These are phyloP conservation scores for Aspergillus fumigatiaffinis DNA, from an alignment of 2,329 filamentous ascomycete genomes.

Conservation along the genomic window DNA sequence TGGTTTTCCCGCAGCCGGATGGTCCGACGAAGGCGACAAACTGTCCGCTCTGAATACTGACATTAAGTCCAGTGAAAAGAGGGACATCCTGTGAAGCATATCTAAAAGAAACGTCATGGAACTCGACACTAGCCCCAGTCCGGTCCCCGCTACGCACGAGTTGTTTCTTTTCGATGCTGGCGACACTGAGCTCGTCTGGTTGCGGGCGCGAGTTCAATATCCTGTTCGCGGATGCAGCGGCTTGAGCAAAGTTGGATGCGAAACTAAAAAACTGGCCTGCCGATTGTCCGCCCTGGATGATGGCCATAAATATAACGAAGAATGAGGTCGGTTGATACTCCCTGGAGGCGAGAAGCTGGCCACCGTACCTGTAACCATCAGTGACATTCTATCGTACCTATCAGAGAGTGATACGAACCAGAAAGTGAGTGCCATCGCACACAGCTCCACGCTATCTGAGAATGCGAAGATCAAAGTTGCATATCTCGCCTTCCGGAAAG, in stretches of 20 bases:
- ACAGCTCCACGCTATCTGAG: constrained; percentile 63
- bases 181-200: neutral
- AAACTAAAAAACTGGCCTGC: constrained; percentile 66
- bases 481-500: constrained; percentile 59
- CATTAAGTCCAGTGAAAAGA: constrained; percentile 28
- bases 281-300: constrained; percentile 64
- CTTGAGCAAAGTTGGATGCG: constrained; percentile 51
- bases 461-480: constrained; percentile 64
- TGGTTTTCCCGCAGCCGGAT: constrained; percentile 48
- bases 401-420: constrained; percentile 39
- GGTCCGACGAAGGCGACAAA: constrained; percentile 47
- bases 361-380: constrained; percentile 56
- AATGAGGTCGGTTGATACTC: constrained; percentile 49
- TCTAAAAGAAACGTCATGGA: constrained; percentile 17
- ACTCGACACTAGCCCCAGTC: neutral
- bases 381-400: neutral
- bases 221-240: constrained; percentile 34
- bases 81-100: constrained; percentile 31
- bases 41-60: constrained; percentile 37
- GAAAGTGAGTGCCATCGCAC: constrained; percentile 59
- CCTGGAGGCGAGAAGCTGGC: constrained; percentile 51
- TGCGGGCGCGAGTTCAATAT: constrained; percentile 26
- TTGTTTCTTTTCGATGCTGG: neutral
- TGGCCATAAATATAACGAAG: constrained; percentile 60
- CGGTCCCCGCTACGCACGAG: neutral